Evolutionary conservation across 1,284 basidiomycete genomes (phyloP).

Genomic region (Rhodotorula sp.): DNA sequence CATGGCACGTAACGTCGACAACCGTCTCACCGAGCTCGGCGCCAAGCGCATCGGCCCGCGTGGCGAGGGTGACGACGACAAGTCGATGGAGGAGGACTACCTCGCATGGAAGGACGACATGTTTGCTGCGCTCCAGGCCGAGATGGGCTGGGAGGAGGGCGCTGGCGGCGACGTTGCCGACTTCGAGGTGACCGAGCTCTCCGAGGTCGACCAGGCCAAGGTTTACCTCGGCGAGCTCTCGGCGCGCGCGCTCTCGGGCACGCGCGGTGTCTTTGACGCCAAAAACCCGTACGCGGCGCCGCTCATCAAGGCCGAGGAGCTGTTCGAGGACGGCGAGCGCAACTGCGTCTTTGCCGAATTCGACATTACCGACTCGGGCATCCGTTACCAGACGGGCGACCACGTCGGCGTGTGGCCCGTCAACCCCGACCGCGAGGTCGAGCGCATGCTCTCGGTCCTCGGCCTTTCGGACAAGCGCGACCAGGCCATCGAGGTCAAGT

Average conservation of each 20-base stretch:
- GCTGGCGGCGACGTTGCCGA: slow-evolving; percentile 93
- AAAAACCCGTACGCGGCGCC: slow-evolving; percentile 96
- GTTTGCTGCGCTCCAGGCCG: slow-evolving; percentile 83
- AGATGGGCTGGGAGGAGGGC: slow-evolving; percentile 89
- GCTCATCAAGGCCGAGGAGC: slow-evolving; percentile 73
- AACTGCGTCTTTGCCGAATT: slow-evolving; percentile 97
- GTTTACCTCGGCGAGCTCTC: slow-evolving; percentile 79
- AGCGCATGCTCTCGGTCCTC: slow-evolving; percentile 80
- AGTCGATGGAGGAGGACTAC: slow-evolving; percentile 99
- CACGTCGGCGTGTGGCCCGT: slow-evolving; percentile 97
- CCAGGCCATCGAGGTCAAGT: slow-evolving; percentile 84
- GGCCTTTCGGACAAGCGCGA: slow-evolving; percentile 70
- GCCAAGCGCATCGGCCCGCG: slow-evolving; percentile 82
- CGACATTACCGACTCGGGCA: slow-evolving; percentile 89
- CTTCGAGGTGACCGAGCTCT: slow-evolving; percentile 82
- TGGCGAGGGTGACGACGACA: slow-evolving; percentile 98
- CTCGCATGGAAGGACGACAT: slow-evolving; percentile 98
- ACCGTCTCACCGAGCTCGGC: slow-evolving; percentile 73
- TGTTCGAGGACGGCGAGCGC: slow-evolving; percentile 77
- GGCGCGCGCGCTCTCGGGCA: slow-evolving; percentile 83
- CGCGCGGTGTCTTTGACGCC: slow-evolving; percentile 90
- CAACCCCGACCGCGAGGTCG: slow-evolving; percentile 89
- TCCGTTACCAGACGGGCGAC: slow-evolving; percentile 98
- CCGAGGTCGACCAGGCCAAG: slow-evolving; percentile 65
- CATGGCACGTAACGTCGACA: slow-evolving; percentile 79